Conservation (phyloP, 169 alveolate genomes). For the Plasmodium vivax region DNA sequence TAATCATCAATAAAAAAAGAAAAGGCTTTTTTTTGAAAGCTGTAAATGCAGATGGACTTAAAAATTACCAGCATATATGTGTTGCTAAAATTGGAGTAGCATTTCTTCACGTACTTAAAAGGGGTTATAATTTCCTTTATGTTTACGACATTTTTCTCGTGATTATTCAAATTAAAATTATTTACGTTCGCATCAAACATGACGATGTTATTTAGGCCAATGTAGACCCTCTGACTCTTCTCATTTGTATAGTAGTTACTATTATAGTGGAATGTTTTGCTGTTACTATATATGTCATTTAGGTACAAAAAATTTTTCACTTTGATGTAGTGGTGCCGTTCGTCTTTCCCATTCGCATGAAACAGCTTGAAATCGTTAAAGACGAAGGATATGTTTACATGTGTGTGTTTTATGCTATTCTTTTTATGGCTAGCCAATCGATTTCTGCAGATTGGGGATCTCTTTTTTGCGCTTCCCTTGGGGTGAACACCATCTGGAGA, state of each 20-base stretch:
- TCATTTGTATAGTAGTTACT: constrained; percentile 72
- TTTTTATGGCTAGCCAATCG: neutral
- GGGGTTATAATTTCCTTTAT: constrained; percentile 65
- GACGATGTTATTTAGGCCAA: constrained; percentile 51
- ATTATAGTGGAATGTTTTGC: constrained; percentile 55
- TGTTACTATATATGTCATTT: constrained; percentile 61
- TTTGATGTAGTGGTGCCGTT: constrained; percentile 6
- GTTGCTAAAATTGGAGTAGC: constrained; percentile 52
- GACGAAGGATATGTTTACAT: constrained; percentile 48
- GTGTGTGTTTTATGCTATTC: neutral
- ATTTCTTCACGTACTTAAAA: constrained; percentile 65
- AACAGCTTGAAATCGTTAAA: constrained; percentile 68
- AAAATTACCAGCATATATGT: constrained; percentile 46
- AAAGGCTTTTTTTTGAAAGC: constrained; percentile 40
- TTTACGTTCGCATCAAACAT: constrained; percentile 54
- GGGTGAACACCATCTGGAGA: neutral
- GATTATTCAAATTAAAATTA: constrained; percentile 47
- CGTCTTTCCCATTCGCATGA: neutral
- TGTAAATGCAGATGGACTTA: constrained; percentile 50
- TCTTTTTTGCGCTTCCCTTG: neutral
- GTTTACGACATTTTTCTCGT: constrained; percentile 31
- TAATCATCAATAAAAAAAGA: constrained; percentile 68
- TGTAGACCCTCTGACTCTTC: constrained; percentile 14
- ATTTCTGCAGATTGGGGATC: neutral
- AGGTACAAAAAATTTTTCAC: constrained; percentile 49